These are phyloP conservation scores for Mycena epipterygia DNA, from an alignment of 768 basidiomycete species.

Conservation along the genomic window DNA sequence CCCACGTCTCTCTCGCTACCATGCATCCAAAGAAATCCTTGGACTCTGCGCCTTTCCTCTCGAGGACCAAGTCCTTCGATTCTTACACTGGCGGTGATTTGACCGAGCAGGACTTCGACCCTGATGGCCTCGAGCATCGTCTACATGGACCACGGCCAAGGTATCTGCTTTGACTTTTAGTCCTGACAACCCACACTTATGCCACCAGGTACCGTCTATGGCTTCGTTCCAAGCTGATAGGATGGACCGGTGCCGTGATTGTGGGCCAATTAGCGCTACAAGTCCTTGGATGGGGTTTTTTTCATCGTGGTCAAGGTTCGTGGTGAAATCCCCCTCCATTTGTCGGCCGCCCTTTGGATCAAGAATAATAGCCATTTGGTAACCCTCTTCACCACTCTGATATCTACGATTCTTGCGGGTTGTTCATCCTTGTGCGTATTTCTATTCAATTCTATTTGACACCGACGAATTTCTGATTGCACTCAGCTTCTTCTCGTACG, in stretches of 20 bases:
- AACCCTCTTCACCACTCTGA: not conserved
- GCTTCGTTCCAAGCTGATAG: not conserved
- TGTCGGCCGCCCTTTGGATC: not conserved
- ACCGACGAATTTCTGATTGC: not conserved
- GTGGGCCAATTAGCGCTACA: not conserved
- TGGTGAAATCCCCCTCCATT: not conserved
- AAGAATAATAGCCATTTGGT: not conserved
- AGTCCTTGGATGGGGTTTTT: not conserved
- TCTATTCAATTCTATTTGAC: not conserved
- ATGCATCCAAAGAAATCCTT: too few relatives aligned
- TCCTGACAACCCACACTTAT: too few relatives aligned
- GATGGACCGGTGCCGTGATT: not conserved
- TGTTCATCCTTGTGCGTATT: not conserved
- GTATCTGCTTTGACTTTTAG: too few relatives aligned
- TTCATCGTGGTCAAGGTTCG: not conserved
- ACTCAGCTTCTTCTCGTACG: conserved; percentile 9
- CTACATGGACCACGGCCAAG: too few relatives aligned
- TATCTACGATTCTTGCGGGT: not conserved
- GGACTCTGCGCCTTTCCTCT: too few relatives aligned
- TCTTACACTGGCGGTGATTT: too few relatives aligned
- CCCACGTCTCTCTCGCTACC: too few relatives aligned
- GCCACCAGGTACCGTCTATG: too few relatives aligned
- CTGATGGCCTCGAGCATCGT: too few relatives aligned
- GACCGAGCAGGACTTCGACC: too few relatives aligned
- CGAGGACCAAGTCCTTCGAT: too few relatives aligned